phyloP scores from a whole-genome alignment of 192 early-diverging fungal genomes.

The Backusella morwellensis region DNA sequence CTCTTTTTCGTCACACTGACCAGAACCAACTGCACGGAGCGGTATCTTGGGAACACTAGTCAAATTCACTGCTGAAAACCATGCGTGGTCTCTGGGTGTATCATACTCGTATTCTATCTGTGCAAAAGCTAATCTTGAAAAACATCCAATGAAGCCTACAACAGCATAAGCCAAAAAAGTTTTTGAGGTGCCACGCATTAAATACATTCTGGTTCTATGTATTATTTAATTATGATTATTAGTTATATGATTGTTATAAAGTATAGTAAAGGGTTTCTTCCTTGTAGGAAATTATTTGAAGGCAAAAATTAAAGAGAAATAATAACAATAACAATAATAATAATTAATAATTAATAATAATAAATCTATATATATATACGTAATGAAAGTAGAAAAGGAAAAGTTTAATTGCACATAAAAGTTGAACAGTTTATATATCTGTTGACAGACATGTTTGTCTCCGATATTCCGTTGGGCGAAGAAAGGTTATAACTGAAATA shows the following conservation, averaged over 20 bases:
- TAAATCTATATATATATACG: background rate
- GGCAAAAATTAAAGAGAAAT: background rate
- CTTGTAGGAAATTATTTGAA: background rate
- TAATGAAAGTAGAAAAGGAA: background rate
- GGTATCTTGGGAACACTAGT: slow-evolving; percentile 8
- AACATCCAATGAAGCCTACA: background rate
- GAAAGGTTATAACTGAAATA: background rate
- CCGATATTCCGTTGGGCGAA: background rate
- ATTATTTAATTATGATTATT: background rate
- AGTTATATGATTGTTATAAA: background rate
- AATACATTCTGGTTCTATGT: background rate
- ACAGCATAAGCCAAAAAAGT: background rate
- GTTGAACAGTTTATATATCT: background rate
- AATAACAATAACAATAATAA: background rate
- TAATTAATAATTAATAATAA: background rate
- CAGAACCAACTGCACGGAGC: slow-evolving; percentile 25
- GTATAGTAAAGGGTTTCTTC: background rate
- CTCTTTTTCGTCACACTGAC: slow-evolving; percentile 18
- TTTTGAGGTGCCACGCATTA: background rate
- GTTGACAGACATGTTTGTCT: background rate
- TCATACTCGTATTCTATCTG: slow-evolving; percentile 7
- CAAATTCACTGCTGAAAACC: slow-evolving; percentile 8
- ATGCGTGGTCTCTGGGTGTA: background rate
- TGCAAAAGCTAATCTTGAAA: background rate
- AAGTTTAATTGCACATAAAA: background rate